Evolutionary conservation across 148 eudicot genomes (phyloP).

Genomic region (Suaeda aralocaspica): DNA sequence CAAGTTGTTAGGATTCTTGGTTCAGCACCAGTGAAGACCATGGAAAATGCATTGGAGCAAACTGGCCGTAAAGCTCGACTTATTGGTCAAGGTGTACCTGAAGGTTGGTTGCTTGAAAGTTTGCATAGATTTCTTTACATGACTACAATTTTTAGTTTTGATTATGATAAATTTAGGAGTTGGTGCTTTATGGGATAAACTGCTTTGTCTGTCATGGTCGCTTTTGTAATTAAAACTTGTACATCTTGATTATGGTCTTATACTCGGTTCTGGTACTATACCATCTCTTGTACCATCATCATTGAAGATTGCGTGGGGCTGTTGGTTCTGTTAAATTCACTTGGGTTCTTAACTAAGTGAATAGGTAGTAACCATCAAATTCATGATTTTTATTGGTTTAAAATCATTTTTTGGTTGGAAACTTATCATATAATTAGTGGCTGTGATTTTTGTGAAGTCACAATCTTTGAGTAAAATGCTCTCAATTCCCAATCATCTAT

Average conservation of each 20-base stretch:
- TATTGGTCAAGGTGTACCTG: conserved; percentile 93
- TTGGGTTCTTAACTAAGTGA: too few species aligned
- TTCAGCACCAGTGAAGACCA: conserved; percentile 54
- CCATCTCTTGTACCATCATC: not conserved
- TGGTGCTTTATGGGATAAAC: not conserved
- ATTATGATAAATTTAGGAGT: not conserved
- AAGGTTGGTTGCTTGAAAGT: conserved; percentile 44
- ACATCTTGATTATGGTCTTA: too few species aligned
- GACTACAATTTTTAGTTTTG: too few species aligned
- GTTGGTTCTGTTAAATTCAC: not conserved
- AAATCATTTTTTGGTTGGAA: too few species aligned
- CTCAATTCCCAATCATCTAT: too few species aligned
- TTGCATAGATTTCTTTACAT: not conserved
- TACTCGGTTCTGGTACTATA: not conserved
- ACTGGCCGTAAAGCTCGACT: conserved; percentile 74
- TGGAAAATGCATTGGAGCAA: conserved; percentile 87
- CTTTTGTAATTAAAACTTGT: not conserved
- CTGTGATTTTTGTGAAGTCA: too few species aligned
- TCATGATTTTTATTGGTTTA: too few species aligned
- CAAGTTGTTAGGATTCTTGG: conserved; percentile 89
- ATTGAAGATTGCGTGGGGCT: not conserved
- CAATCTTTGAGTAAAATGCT: too few species aligned
- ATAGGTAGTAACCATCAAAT: too few species aligned
- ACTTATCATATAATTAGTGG: too few species aligned
- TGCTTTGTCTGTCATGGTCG: not conserved